phyloP scores from a whole-genome alignment of 305 asterid genomes.

The Salvia sclarea region DNA sequence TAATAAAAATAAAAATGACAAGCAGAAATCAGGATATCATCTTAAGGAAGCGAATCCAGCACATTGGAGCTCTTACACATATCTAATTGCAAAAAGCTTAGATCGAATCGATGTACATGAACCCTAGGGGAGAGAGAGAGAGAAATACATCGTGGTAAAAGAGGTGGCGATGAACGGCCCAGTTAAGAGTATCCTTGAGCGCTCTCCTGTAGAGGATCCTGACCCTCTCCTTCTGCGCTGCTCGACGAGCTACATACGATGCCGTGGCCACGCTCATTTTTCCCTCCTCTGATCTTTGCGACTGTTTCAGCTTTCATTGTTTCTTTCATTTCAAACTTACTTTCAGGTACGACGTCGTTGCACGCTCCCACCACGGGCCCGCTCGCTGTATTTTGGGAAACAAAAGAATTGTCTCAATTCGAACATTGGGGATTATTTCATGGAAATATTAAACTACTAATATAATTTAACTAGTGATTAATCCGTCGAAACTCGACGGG shows the following conservation, averaged over 20 bases:
- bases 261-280: slow-evolving; percentile 64
- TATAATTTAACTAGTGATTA: too few species aligned
- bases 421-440: too few species aligned
- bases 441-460: too few species aligned
- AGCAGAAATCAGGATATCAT: slow-evolving; percentile 1
- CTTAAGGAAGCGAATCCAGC: background rate
- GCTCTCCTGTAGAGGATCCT: slow-evolving; percentile 87
- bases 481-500: too few species aligned
- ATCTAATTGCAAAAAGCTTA: slow-evolving; percentile 7
- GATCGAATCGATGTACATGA: slow-evolving; percentile 25
- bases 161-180: slow-evolving; percentile 99
- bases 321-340: background rate
- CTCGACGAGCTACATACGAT: slow-evolving; percentile 84
- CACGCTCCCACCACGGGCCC: too few species aligned
- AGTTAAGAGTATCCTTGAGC: slow-evolving; percentile 91
- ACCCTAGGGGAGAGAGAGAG: background rate
- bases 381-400: too few species aligned
- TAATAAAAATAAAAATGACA: background rate
- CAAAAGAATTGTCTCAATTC: too few species aligned
- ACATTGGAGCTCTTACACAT: background rate
- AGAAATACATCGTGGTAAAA: slow-evolving; percentile 72
- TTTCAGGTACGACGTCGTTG: background rate
- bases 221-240: slow-evolving; percentile 94
- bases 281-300: background rate
- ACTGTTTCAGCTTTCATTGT: background rate